Evolutionary conservation across 2,329 filamentous ascomycete species (phyloP), one percentile per base, ranked within the genome.

Genomic region (Fusarium nematophilum): DNA sequence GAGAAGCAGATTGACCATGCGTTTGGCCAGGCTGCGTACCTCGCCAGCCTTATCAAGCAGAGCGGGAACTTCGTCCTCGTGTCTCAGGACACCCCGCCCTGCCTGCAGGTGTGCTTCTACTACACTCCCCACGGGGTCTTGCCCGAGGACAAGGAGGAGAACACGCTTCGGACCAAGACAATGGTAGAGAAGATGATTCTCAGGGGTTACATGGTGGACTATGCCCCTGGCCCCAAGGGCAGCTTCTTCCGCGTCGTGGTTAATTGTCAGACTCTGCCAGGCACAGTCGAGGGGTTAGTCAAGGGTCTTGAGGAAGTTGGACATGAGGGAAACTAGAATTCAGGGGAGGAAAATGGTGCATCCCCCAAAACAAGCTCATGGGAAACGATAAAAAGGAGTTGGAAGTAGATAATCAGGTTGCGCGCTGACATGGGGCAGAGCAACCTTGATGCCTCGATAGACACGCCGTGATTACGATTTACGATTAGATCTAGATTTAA

Each of bases 51-150:
- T 1, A 71, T 97, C 3, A 75, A 79, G 5, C 39, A 77, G 11
- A 81, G 82, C 34, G 72, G 77, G 0, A 79, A 91, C 65, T 90
- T 98, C 66, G 78, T 85, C 14, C 80, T 96, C 13, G 85, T 97
- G 3, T 91, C 87, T 9, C 82, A 86, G 51, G 89, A 90, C 67
- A 91, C 92, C 21, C 89, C 93, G 39, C 91, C 92, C 1, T 98
- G 94, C 76, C 79, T 97, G 72, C 95, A 98, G 77, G 90, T 98
- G 17, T 97, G 94, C 79, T 98, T 98, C 75, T 97, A 97, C 74
- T 93, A 91, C 69, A 86, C 89, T 0, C 86, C 86, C 0, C 62
- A 62, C 1, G 85, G 87, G 3, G 67, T 74, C 53, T 61, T 90
- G 36, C 66, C 74, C 0, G 73, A 73, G 0, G 74, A 79, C 13